Conservation (phyloP, 139 green algal species). For the Closterium sp. region DNA sequence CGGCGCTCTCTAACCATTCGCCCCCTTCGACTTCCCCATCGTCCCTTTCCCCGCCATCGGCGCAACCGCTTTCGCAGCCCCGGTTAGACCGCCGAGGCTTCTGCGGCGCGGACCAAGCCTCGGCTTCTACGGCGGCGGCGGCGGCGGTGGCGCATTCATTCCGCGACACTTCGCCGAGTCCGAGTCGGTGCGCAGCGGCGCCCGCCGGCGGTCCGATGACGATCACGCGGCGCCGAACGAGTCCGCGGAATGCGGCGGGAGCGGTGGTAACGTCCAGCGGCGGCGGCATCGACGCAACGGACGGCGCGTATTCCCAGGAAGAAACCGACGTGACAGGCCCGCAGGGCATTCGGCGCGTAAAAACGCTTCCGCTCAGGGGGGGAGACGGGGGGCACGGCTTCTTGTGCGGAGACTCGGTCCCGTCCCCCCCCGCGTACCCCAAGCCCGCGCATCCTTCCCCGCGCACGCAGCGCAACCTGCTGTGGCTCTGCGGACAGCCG, state of each 20-base stretch:
- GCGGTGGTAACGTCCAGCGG: too few species aligned
- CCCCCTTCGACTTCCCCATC: neutral
- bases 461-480: neutral
- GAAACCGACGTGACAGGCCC: neutral
- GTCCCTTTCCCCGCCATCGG: neutral
- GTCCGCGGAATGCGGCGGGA: neutral
- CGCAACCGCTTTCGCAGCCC: neutral
- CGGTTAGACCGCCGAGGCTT: too few species aligned
- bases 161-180: neutral
- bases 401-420: neutral
- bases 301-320: neutral
- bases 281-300: neutral
- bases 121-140: too few species aligned
- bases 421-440: neutral
- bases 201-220: too few species aligned
- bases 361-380: neutral
- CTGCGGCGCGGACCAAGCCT: too few species aligned
- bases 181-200: neutral
- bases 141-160: neutral
- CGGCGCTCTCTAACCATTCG: neutral
- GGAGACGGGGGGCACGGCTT: neutral
- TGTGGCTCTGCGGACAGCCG: neutral
- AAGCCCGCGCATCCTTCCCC: neutral
- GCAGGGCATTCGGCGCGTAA: neutral
- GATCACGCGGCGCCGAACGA: neutral